Base-by-base conservation (phyloP, 352 stramenopile species). In the Globisporangium yorkense region DNA sequence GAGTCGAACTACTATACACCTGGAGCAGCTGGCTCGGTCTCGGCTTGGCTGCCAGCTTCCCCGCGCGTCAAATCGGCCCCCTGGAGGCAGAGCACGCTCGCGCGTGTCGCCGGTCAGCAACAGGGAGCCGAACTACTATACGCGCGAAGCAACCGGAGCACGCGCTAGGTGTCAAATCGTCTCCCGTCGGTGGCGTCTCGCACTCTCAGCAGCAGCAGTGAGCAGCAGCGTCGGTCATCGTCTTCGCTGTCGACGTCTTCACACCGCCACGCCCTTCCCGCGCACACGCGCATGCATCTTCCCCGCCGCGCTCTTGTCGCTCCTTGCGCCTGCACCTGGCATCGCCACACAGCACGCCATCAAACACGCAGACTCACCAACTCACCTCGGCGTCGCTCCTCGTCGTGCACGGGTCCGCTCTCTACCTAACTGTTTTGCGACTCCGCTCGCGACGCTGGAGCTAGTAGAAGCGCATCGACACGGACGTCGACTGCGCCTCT, bases 401-500 rank as follows among this genome's bases (percentile, higher is more conserved):
- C 43, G 43, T 47, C 41, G 33, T 47, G 16, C 21, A n/a, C 33
- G 29, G 27, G 9, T 35, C 44, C 33, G 44, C 7, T 40, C 35
- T 54, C 44, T 54, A 60, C 27, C 45, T 54, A 54, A 47, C 35
- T 37, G 18, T 13, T 10, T 9, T 21, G 39, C 3, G 13, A 2
- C 9, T 44, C 2, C 52, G 13, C 9, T 37, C 18, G 54, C 61
- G 60, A 15, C 20, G 20, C 46, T 3, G 20, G 4, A n/a, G 45
- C 59, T 80, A 83, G 45, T 75, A 76, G 54, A 83, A 83, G 24
- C 74, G 74, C 67, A 84, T 79, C 1, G 71, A 57, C 43, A 78
- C 71, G 13, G 74, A 76, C 29, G 71, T 79, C 39, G 69, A 66
- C 20, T 72, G 57, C 29, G 51, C 44, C 24, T 61, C 56, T 31